Conservation (phyloP, 179 eudicot species). For the Vitellaria paradoxa region DNA sequence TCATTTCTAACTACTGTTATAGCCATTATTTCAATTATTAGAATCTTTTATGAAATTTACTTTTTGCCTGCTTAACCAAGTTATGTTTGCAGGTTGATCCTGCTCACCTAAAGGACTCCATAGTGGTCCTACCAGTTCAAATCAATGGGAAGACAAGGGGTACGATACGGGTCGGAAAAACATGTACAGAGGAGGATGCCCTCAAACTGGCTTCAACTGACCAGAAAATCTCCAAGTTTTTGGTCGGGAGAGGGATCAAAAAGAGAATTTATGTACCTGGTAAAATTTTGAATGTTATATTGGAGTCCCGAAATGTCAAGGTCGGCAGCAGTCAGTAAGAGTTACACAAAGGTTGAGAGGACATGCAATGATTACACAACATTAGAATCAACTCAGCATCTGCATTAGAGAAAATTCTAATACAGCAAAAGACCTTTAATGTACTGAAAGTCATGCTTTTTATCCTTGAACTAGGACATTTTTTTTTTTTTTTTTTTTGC, state of each 20-base stretch:
- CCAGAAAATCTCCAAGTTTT: slow-evolving; percentile 68
- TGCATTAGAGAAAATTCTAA: not conserved
- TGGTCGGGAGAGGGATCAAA: slow-evolving; percentile 58
- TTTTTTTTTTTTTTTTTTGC: too few species aligned
- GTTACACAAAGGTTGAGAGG: not conserved
- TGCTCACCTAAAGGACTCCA: slow-evolving; percentile 69
- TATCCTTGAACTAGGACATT: too few species aligned
- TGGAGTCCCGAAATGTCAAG: slow-evolving; percentile 47
- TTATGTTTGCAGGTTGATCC: slow-evolving; percentile 62
- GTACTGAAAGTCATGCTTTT: not conserved
- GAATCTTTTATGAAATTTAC: not conserved
- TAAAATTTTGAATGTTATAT: slow-evolving; percentile 78
- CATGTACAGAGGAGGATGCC: slow-evolving; percentile 80
- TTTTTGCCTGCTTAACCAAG: not conserved
- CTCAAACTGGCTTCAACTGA: slow-evolving; percentile 65
- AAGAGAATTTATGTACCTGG: slow-evolving; percentile 85
- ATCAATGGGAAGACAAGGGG: slow-evolving; percentile 98
- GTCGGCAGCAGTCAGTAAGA: slow-evolving; percentile 21
- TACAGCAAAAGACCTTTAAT: not conserved
- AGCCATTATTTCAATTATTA: not conserved
- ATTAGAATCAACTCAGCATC: not conserved
- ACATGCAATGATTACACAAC: not conserved
- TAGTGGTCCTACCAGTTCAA: slow-evolving; percentile 73
- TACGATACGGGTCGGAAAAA: slow-evolving; percentile 78
- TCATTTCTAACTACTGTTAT: not conserved